Evolutionary conservation across 2,329 filamentous ascomycete species (phyloP).

Genomic region (Rhynchosporium secalis): DNA sequence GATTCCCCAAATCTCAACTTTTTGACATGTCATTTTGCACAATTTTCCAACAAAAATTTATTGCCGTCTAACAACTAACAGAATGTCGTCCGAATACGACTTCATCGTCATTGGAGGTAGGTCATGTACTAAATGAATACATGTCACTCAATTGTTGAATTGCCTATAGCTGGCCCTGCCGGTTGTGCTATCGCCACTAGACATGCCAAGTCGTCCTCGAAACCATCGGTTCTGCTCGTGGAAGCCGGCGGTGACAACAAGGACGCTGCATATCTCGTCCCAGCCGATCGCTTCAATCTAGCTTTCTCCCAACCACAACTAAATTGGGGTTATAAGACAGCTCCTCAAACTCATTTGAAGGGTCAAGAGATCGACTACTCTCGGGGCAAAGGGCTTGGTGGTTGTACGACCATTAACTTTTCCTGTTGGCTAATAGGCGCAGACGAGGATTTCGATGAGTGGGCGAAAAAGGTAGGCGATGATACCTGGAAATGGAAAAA

Average conservation of each 20-base stretch:
- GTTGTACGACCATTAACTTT: constrained; percentile 44
- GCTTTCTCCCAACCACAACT: constrained; percentile 44
- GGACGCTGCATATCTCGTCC: constrained; percentile 48
- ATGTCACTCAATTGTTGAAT: background rate
- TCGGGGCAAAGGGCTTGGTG: constrained; percentile 43
- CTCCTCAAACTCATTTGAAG: constrained; percentile 32
- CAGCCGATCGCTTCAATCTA: constrained; percentile 54
- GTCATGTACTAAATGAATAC: background rate
- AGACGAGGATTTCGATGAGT: constrained; percentile 61
- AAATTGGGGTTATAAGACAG: constrained; percentile 36
- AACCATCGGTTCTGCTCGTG: constrained; percentile 57
- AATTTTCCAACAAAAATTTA: background rate
- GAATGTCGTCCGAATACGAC: constrained; percentile 20
- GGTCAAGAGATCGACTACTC: constrained; percentile 37
- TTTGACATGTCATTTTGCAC: background rate
- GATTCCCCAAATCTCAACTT: background rate
- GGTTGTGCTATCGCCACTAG: constrained; percentile 56
- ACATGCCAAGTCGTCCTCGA: constrained; percentile 49
- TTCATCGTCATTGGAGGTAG: constrained; percentile 34
- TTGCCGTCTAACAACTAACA: background rate
- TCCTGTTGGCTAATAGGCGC: constrained; percentile 54
- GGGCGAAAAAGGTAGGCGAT: constrained; percentile 57
- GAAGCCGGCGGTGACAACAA: constrained; percentile 57
- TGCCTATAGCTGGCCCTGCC: constrained; percentile 55
- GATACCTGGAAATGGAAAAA: constrained; percentile 55